Evolutionary conservation across 495 filamentous ascomycete species (phyloP).

Genomic region (Aspergillus ellipticus): DNA sequence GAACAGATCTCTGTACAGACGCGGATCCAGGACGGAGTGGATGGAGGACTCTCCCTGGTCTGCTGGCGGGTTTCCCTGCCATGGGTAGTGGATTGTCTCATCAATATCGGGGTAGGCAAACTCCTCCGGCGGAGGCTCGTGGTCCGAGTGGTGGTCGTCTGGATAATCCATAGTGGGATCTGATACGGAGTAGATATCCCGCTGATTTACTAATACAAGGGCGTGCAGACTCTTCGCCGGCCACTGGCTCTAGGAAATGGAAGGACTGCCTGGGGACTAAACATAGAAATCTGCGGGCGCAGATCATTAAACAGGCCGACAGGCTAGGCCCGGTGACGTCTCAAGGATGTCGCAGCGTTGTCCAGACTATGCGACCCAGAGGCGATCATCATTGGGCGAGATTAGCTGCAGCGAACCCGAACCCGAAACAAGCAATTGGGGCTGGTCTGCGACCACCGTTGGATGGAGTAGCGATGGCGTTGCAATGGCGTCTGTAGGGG

Average conservation of each 20-base stretch:
- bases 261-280: neutral
- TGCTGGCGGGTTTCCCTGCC: conserved; percentile 25
- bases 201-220: neutral
- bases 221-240: neutral
- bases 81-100: conserved; percentile 34
- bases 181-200: neutral
- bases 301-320: neutral
- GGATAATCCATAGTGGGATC: conserved; percentile 22
- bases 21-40: conserved; percentile 38
- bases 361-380: neutral
- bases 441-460: neutral
- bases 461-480: neutral
- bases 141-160: conserved; percentile 18
- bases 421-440: neutral
- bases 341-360: neutral
- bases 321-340: conserved; percentile 1
- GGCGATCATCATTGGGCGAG: conserved; percentile 11
- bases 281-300: neutral
- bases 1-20: conserved; percentile 33
- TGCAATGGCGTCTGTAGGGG: neutral
- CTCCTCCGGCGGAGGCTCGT: conserved; percentile 17
- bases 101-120: conserved; percentile 37
- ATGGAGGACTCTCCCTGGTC: conserved; percentile 13
- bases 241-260: neutral
- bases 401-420: neutral